phyloP scores from a whole-genome alignment of 2,329 filamentous ascomycete species.

The Claviceps sp. region DNA sequence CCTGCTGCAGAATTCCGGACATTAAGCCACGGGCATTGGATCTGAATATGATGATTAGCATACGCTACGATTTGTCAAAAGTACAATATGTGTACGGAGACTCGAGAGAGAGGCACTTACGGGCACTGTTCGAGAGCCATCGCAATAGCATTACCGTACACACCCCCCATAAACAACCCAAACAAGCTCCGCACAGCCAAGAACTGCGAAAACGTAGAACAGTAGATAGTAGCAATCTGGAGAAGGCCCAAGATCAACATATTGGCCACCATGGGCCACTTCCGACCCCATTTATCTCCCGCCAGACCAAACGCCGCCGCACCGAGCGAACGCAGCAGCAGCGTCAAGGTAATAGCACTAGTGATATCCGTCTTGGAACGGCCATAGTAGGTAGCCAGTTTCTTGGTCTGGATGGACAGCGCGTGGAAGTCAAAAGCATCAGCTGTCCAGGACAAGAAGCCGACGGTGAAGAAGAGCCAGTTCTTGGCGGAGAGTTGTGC shows the following conservation, averaged over 20 bases:
- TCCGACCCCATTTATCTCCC: constrained; percentile 67
- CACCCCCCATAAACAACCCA: constrained; percentile 68
- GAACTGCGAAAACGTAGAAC: constrained; percentile 57
- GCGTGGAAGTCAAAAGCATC: constrained; percentile 80
- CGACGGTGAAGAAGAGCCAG: constrained; percentile 66
- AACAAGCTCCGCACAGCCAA: constrained; percentile 62
- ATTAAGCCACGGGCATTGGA: constrained; percentile 61
- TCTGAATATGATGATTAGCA: constrained; percentile 15
- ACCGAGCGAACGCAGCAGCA: constrained; percentile 62
- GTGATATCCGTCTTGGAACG: constrained; percentile 52
- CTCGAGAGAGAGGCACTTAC: constrained; percentile 22
- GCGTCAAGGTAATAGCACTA: constrained; percentile 61
- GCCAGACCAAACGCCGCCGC: constrained; percentile 64
- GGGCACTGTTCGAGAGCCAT: constrained; percentile 66
- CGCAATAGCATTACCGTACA: constrained; percentile 66
- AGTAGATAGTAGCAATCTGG: constrained; percentile 67
- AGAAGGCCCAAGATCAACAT: constrained; percentile 57
- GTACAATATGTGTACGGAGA: too few relatives aligned
- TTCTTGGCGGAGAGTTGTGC: constrained; percentile 48
- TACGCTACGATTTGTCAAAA: too few relatives aligned
- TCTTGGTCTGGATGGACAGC: constrained; percentile 63
- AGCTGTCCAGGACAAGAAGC: constrained; percentile 63
- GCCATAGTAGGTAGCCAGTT: constrained; percentile 42
- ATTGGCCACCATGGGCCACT: constrained; percentile 74
- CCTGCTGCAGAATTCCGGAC: constrained; percentile 71